phyloP scores from a whole-genome alignment of 495 filamentous ascomycete species.

The Echria macrotheca region DNA sequence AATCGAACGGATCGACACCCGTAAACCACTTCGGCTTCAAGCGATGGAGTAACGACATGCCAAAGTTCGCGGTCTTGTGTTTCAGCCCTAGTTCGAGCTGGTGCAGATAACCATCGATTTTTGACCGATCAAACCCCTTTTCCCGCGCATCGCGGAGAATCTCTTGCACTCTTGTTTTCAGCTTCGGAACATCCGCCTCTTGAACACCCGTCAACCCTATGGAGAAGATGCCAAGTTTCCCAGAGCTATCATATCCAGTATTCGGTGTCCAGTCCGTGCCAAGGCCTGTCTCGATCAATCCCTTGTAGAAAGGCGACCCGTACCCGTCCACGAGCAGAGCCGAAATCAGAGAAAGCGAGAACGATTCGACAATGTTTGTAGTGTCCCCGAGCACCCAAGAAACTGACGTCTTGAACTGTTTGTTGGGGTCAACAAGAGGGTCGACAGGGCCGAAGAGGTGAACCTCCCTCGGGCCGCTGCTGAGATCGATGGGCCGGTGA shows the following conservation, averaged over 20 bases:
- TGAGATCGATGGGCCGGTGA: conserved; percentile 69
- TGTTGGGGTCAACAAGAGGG: conserved; percentile 74
- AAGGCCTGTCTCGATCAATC: conserved; percentile 84
- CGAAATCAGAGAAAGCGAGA: conserved; percentile 75
- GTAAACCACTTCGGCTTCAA: conserved; percentile 92
- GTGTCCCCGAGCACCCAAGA: conserved; percentile 88
- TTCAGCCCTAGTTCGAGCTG: conserved; percentile 85
- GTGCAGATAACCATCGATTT: conserved; percentile 89
- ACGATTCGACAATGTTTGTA: conserved; percentile 75
- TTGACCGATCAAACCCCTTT: conserved; percentile 78
- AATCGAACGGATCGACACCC: conserved; percentile 84
- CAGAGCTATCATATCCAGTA: conserved; percentile 78
- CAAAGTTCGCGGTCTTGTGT: conserved; percentile 93
- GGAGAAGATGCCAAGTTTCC: conserved; percentile 75
- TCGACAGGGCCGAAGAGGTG: conserved; percentile 80
- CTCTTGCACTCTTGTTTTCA: conserved; percentile 65
- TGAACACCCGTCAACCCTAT: conserved; percentile 83
- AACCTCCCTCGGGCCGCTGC: conserved; percentile 57
- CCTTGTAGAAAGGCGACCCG: conserved; percentile 86
- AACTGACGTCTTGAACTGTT: conserved; percentile 86
- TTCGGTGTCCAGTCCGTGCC: conserved; percentile 93
- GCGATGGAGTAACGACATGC: conserved; percentile 81
- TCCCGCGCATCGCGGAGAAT: conserved; percentile 59
- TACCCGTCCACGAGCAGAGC: conserved; percentile 87
- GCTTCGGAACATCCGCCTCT: conserved; percentile 66